Evolutionary conservation across 495 filamentous ascomycete genomes (phyloP), one percentile per base, ranked within the genome.

Genomic region (Sabuloglossum arenarium): DNA sequence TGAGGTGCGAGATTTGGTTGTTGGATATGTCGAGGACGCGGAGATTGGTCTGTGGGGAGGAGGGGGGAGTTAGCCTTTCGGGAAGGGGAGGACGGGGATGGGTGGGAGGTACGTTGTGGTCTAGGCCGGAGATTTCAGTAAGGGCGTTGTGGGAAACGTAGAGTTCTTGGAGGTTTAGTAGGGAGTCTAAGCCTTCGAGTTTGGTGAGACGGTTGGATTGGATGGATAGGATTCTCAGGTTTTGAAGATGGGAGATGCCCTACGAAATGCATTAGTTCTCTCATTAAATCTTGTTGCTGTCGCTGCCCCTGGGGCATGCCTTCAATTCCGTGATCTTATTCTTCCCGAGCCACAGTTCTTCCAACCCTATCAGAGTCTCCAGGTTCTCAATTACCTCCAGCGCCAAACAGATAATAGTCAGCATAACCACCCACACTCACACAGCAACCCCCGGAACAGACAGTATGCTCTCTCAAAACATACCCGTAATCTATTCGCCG

Each of bases 71-170:
- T 43, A 43, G 39, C n/a, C 30, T 11, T 11, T 3, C 6, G 39
- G 19, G 31, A 46, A 42, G 34, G 23, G n/a, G 53, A 37, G 23
- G 42, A 16, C 8, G 12, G 29, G 53, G 16, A 21, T 28, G 53
- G 31, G 21, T 5, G 19, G 9, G 6, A 54, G 62, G 61, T 9
- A 64, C 57, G 68, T 83, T 88, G 37, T 71, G 62, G 34, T 88
- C 82, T 19, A 98, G 71, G 0, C 88, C 88, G 1, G 76, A 74
- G 21, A 98, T 78, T 14, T 78, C 75, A 29, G 81, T 82, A 43
- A 99, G 72, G n/a, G 79, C 79, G 66, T 99, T 99, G 72, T 99
- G 87, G n/a, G 90, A 94, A 64, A 97, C 84, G 72, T 99, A 94
- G 50, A 99, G 75, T 66, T 99, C 91, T 71, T 96, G 86, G 5